Base-by-base conservation (phyloP, 768 basidiomycete species). In the Lactifluus volemus region DNA sequence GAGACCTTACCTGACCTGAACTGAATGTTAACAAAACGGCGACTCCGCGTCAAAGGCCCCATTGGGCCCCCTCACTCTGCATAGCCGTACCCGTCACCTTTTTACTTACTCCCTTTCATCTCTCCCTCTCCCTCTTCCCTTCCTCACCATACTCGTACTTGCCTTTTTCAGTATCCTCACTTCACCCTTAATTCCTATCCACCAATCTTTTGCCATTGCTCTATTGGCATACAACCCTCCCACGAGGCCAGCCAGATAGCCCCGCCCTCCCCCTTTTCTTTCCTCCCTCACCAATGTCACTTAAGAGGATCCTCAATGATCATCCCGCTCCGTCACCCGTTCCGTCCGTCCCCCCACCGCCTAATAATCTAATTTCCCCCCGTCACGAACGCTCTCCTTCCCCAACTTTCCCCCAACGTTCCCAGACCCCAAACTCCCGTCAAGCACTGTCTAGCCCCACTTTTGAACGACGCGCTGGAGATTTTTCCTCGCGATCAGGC, bases 321-420 rank as follows among this genome's bases (percentile, higher is more conserved):
- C 84, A 87, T 65, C 80, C 85, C 47, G 39, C 53, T 19, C 68
- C 70, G 14, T 25, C 56, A 30, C n/a, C 72, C 68, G 29, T 53
- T 55, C 41, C 69, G 65, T 50, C 65, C 51, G 39, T 58, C 67
- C 42, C 61, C 65, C 25, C 73, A 76, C 36, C 75, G 77, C 53
- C 59, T 15, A 44, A 41, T 66, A 41, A 68, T 72, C 58, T 69
- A 69, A 44, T 69, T 70, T 12, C 71, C 68, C 49, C 45, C 63
- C 56, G 50, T 38, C 45, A 58, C 54, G 47, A 68, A 65, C 49
- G 50, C 34, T 57, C 56, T 14, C 50, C 56, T 29, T 54, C 55
- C 54, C 45, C 64, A 60, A 29, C 63, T 59, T 62, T 58, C 56
- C 48, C 67, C 49, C 25, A 55, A 50, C 45, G 55, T 58, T 34